Base-by-base conservation (phyloP, 1,284 basidiomycete species). In the Psilocybe mexicana region DNA sequence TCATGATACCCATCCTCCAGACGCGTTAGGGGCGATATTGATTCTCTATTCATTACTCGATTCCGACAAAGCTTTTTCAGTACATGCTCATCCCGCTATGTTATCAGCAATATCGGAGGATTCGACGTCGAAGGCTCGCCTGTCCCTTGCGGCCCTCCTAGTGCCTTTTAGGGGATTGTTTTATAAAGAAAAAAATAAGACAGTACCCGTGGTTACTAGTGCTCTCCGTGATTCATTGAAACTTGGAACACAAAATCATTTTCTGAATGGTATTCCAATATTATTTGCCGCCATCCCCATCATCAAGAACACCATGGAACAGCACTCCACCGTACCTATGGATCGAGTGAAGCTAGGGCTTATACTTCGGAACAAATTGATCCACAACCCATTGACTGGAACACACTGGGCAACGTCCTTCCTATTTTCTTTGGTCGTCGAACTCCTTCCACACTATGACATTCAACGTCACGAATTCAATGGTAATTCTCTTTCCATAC, bases 211-310 rank as follows among this genome's bases (percentile, higher is more conserved):
- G 0, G 79, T 87, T 1, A 85, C 90, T 52, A 82, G 83, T n/a
- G 85, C 89, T 35, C 82, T 96, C 43, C 81, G 89, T 43, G 92
- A 96, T 55, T 90, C 89, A 6, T 73, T 96, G 59, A 96, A 94
- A 76, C 79, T 94, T 26, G 93, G 93, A 7, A 81, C 83, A 25
- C 91, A 93, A 62, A 85, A 89, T 59, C 88, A 93, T 63, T 92
- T 86, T 63, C 71, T 88, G 4, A 85, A 89, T 64, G 88, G 90
- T 3, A 85, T 94, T 30, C 85, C 90, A 0, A 75, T 82, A 2
- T 76, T 95, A 1, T 93, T 92, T 65, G 67, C 76, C 1, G 86
- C 88, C 0, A 78, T 81, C 0, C 72, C 79, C 8, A 59, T 63
- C 6, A 59, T 67, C 25, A 61, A 58, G 28, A 26, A 49, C 10